Evolutionary conservation across 768 basidiomycete species (phyloP).

Genomic region (Tephrocybe sp.): DNA sequence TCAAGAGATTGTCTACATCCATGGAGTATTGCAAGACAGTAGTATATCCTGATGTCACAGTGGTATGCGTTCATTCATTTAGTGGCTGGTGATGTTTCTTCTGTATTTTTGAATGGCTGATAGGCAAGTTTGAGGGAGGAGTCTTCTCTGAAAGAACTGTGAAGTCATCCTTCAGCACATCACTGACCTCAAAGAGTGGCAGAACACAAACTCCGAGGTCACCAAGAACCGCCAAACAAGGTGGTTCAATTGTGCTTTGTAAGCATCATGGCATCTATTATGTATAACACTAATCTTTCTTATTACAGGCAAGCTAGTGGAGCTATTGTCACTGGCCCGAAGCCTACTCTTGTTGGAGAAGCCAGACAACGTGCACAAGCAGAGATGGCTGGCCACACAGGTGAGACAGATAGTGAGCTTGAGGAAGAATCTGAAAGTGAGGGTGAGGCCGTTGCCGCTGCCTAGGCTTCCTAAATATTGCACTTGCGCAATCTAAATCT

Average conservation of each 20-base stretch:
- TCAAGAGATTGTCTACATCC: too few species aligned
- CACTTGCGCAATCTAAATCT: too few species aligned
- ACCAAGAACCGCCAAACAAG: constrained; percentile 3
- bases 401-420: constrained; percentile 1
- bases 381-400: background rate
- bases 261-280: background rate
- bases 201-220: background rate
- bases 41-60: too few species aligned
- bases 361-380: background rate
- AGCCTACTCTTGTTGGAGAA: background rate
- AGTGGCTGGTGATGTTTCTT: too few species aligned
- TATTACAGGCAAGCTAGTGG: background rate
- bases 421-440: too few species aligned
- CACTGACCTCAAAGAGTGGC: constrained; percentile 1
- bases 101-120: constrained; percentile 4
- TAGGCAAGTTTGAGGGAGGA: background rate
- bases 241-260: background rate
- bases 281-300: background rate
- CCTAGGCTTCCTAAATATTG: too few species aligned
- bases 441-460: too few species aligned
- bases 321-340: background rate
- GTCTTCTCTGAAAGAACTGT: background rate
- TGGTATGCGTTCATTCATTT: too few species aligned
- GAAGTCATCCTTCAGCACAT: background rate
- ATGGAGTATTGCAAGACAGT: too few species aligned